phyloP scores from a whole-genome alignment of 495 filamentous ascomycete genomes.

The Usnea hakonensis region DNA sequence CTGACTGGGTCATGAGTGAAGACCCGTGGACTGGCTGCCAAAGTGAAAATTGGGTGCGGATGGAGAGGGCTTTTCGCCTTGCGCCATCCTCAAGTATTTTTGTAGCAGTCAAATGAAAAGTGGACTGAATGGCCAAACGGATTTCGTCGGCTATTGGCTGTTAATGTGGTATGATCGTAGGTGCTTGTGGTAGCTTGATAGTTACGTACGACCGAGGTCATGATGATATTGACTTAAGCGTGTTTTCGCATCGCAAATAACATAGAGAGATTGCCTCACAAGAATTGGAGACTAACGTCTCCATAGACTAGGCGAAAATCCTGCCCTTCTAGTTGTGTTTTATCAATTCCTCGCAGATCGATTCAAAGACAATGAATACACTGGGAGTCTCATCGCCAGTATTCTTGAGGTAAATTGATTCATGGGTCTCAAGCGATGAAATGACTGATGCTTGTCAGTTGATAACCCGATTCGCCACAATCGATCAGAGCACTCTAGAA shows the following conservation, averaged over 20 bases:
- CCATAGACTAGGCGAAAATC: constrained; percentile 51
- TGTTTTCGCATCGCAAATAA: not conserved
- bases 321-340: constrained; percentile 46
- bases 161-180: not conserved
- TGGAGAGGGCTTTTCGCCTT: not conserved
- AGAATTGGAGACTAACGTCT: constrained; percentile 24
- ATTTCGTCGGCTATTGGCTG: not conserved
- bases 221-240: not conserved
- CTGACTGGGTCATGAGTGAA: not conserved
- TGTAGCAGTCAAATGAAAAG: not conserved
- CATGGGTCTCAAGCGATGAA: constrained; percentile 7
- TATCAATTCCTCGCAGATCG: constrained; percentile 61
- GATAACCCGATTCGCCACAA: constrained; percentile 53
- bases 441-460: constrained; percentile 37
- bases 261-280: not conserved
- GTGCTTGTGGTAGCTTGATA: not conserved
- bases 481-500: constrained; percentile 54
- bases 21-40: not conserved
- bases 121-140: not conserved
- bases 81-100: not conserved
- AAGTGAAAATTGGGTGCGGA: not conserved
- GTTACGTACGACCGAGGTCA: not conserved
- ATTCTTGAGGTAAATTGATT: constrained; percentile 48
- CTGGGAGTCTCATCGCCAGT: constrained; percentile 52
- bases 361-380: constrained; percentile 56